A percentile compares a stretch with the other conserved stretches of the same genome.
Evolutionary conservation across 2,329 filamentous ascomycete species (phyloP).

Genomic region (Plectosphaerella plurivora): DNA sequence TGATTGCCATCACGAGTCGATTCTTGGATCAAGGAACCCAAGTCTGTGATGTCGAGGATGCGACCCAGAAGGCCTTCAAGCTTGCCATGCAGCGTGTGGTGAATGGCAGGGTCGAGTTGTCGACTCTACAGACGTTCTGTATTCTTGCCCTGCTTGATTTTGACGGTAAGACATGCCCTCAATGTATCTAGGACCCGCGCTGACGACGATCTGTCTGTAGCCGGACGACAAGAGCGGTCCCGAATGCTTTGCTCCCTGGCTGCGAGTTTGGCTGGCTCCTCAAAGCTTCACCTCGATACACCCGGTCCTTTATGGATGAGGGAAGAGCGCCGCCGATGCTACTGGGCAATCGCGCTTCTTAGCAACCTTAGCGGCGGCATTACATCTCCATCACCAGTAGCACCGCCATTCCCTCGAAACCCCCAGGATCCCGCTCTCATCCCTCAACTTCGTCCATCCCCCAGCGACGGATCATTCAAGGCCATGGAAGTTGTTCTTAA

Average conservation of each 20-base stretch:
- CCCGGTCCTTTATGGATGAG: neutral
- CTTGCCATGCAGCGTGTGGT: conserved; percentile 23
- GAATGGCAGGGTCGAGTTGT: conserved; percentile 27
- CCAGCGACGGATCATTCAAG: neutral
- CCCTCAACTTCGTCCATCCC: neutral
- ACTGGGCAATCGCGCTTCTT: conserved; percentile 36
- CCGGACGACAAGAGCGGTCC: neutral
- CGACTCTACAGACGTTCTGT: conserved; percentile 29
- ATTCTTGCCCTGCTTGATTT: conserved; percentile 2
- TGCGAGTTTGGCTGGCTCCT: neutral
- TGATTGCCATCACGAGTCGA: neutral
- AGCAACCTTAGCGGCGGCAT: conserved; percentile 33
- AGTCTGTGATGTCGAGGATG: neutral
- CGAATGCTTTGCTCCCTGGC: neutral
- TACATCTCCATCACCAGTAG: neutral
- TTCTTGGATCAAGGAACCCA: neutral
- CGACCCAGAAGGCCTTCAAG: neutral
- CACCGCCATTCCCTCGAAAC: neutral
- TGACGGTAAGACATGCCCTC: neutral
- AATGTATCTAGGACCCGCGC: neutral
- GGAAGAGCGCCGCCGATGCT: conserved; percentile 24
- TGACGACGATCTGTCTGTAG: neutral
- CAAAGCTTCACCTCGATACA: neutral
- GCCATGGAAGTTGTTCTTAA: neutral
- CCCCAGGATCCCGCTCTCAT: neutral